These are phyloP conservation scores for Xylaria digitata DNA, from an alignment of 2,329 filamentous ascomycete species.

Conservation along the genomic window DNA sequence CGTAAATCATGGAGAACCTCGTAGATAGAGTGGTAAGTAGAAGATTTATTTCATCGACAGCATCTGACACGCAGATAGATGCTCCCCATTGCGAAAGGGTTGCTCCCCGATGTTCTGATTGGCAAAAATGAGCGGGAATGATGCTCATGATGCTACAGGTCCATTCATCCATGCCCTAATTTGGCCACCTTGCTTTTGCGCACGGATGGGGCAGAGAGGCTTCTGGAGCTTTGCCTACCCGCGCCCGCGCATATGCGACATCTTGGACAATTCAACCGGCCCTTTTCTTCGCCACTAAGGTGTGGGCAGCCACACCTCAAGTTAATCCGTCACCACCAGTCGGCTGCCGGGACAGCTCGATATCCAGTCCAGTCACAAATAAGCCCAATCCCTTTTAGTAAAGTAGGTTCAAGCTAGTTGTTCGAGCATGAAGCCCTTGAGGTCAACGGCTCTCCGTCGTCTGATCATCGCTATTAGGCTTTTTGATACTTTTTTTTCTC, in stretches of 20 bases:
- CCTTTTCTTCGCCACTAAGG: conserved; percentile 9
- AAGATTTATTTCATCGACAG: conserved; percentile 32
- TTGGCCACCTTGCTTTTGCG: conserved; percentile 29
- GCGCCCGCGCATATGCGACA: conserved; percentile 32
- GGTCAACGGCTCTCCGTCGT: conserved; percentile 19
- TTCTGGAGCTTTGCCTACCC: conserved; percentile 23
- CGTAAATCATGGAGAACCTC: conserved; percentile 23
- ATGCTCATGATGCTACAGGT: conserved; percentile 13
- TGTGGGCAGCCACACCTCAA: conserved; percentile 16
- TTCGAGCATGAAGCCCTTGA: conserved; percentile 20
- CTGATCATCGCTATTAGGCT: conserved; percentile 38
- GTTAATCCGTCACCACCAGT: not conserved
- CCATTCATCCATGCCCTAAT: conserved; percentile 33
- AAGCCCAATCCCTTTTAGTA: conserved; percentile 15
- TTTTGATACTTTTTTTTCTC: conserved; percentile 27
- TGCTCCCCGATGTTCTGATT: conserved; percentile 17
- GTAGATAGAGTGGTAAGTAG: not conserved
- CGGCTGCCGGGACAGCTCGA: not conserved
- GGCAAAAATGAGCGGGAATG: conserved; percentile 19
- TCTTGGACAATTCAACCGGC: conserved; percentile 35
- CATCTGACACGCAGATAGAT: conserved; percentile 24
- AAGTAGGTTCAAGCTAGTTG: conserved; percentile 10
- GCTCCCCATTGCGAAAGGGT: conserved; percentile 11
- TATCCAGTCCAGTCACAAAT: conserved; percentile 13
- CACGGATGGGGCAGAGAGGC: conserved; percentile 30